Conservation (phyloP, 768 basidiomycete species). For the Panaeolus cyanescens region DNA sequence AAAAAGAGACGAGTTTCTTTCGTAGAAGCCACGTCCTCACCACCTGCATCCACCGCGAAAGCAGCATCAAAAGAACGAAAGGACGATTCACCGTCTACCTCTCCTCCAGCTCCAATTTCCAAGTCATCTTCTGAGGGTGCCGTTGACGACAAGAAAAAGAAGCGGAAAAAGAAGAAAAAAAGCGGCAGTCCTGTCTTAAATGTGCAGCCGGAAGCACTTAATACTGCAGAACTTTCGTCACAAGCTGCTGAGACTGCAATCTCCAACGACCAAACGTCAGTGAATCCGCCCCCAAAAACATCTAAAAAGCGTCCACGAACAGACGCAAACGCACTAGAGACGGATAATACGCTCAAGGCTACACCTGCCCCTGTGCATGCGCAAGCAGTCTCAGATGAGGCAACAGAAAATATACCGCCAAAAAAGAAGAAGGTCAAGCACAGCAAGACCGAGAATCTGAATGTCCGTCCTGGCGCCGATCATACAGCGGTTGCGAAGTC, state of each 20-base stretch:
- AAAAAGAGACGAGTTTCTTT: constrained; percentile 24
- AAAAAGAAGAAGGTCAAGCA: constrained; percentile 10
- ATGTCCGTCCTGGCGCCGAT: too few relatives aligned
- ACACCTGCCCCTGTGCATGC: background rate
- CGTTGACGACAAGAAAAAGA: background rate
- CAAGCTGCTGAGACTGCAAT: background rate
- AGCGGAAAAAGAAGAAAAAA: constrained; percentile 9
- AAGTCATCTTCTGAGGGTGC: background rate
- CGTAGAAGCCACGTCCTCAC: constrained; percentile 8
- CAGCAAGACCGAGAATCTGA: background rate
- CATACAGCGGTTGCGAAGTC: too few relatives aligned
- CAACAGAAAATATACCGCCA: background rate
- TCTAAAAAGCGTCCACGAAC: constrained; percentile 11
- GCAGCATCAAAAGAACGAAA: background rate
- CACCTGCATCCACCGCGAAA: background rate
- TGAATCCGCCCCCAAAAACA: constrained; percentile 11
- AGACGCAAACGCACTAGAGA: background rate
- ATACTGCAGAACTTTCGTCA: background rate
- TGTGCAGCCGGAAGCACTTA: too few relatives aligned
- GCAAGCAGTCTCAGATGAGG: background rate
- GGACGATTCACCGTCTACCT: background rate
- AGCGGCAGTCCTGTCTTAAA: background rate
- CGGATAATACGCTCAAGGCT: background rate
- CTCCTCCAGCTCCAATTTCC: background rate
- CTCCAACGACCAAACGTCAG: background rate